Evolutionary conservation across 2,329 filamentous ascomycete genomes (phyloP), one percentile per base, ranked within the genome.

Genomic region (Cordyceps pruinosa): DNA sequence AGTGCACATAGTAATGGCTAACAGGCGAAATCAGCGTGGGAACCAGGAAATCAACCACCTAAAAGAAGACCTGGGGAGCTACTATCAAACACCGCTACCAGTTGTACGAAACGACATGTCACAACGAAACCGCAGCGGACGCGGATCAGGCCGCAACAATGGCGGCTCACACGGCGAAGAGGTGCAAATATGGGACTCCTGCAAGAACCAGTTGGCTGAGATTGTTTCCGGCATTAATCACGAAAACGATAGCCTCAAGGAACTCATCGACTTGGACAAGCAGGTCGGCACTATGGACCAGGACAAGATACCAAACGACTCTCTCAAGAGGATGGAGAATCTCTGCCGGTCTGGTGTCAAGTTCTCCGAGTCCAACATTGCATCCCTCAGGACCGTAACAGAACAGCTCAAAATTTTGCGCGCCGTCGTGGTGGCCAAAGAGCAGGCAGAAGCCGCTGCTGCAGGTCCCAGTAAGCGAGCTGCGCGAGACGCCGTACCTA

Each of bases 61-160:
- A 10, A 52, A 21, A 45, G 58, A 59, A 57, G 42, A 59, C 26
- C 35, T 59, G 44, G 58, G 58, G 53, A 52, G 53, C 35, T 56
- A 56, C 15, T 59, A 53, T 19, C 46, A 57, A 19, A 41, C 52
- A 37, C 39, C 52, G n/a, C 39, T 35, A 15, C 45, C 19, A n/a
- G 35, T 13, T 28, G n/a, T n/a, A 19, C 51, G 47, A 56, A 56
- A 34, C 64, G 61, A 63, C 55, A 77, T 76, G 73, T 75, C 74
- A 44, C 74, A 76, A 64, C 69, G 74, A 59, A 75, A 74, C 59
- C 72, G 75, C 56, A 75, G 73, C 63, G 73, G 72, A 52, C 74
- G 74, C 60, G 73, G 73, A 39, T 73, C 72, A 41, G 73, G 73
- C 65, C 71, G 74, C 42, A 76, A 74, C 66, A 75, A 73, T 48